Evolutionary conservation across 345 rosid species (phyloP), one percentile per base, ranked within the genome.

Genomic region (Dipteronia dyeriana): DNA sequence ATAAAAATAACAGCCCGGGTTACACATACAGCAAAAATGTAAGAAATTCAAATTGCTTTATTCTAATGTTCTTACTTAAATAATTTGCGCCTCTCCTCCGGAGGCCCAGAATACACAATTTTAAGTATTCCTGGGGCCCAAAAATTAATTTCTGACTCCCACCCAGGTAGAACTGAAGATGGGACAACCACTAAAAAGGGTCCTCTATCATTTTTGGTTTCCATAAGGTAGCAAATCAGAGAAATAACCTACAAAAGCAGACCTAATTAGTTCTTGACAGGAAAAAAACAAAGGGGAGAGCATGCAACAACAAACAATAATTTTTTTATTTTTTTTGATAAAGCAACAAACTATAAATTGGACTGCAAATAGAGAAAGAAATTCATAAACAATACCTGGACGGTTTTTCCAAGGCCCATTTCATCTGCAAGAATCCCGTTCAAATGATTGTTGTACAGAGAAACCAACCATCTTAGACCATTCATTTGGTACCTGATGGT

Each of bases 401-500:
- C 98, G 74, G 98, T 94, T 92, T 94, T 94, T 41, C 98, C 98
- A 60, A 94, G 94, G 74, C 98, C 98, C 98, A 94, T 94, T 85
- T 94, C 98, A 89, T 94, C 98, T 82, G 98, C 98, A 71, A 94
- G 92, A 75, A 94, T 94, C 34, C 97, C 98, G 85, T 94, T 94
- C 75, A 94, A 82, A 84, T 94, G 92, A 81, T 92, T 94, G 80
- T 92, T 92, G 85, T 94, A 91, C 51, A 94, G 81, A 53, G 98
- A 94, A 79, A 94, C 91, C 85, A 94, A 82, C 98, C 98, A 94
- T 75, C 98, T 86, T 43, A 92, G 83, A 75, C 98, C 98, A 80
- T 90, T 92, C 96, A 94, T 91, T 85, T 94, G 98, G 85, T 94
- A 94, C 93, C 98, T 94, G 83, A 70, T 80, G 79, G 61, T 73